These are phyloP conservation scores for Micromonas commoda DNA, from an alignment of 139 green algal genomes.

Conservation along the genomic window DNA sequence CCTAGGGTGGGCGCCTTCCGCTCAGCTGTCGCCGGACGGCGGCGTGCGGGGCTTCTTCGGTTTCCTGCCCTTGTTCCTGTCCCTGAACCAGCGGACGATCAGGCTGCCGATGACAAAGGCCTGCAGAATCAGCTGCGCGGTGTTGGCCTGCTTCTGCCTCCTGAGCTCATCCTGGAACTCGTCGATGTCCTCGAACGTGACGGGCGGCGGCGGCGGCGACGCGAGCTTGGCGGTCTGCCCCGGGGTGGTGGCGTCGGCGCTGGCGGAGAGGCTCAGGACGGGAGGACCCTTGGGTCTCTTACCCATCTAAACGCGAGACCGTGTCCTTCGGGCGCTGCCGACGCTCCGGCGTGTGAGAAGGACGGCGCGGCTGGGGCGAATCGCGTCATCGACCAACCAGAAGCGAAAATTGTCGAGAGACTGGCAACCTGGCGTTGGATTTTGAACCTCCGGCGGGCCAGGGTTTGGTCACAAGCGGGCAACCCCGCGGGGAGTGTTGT, in stretches of 20 bases:
- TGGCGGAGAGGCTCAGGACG: background rate
- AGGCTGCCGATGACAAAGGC: background rate
- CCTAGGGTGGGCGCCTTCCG: background rate
- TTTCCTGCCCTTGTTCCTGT: background rate
- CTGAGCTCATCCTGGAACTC: slow-evolving; percentile 2
- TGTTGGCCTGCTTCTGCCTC: background rate
- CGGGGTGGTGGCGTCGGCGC: background rate
- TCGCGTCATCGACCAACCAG: too few relatives aligned
- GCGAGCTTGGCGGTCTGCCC: background rate
- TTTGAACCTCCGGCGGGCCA: too few relatives aligned
- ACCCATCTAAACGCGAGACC: background rate
- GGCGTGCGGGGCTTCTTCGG: background rate
- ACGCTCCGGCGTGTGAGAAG: too few relatives aligned
- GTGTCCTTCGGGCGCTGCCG: too few relatives aligned
- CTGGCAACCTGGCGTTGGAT: too few relatives aligned
- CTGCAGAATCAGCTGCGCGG: background rate
- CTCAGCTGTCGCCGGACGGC: background rate
- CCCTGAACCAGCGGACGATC: background rate
- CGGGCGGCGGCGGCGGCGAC: background rate
- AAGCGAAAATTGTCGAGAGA: too few relatives aligned
- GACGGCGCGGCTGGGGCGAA: too few relatives aligned
- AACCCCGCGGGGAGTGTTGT: too few relatives aligned
- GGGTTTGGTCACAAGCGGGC: too few relatives aligned
- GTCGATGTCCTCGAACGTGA: background rate
- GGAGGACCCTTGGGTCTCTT: background rate